phyloP scores from a whole-genome alignment of 305 asterid species.

The Plantago lanceolata region DNA sequence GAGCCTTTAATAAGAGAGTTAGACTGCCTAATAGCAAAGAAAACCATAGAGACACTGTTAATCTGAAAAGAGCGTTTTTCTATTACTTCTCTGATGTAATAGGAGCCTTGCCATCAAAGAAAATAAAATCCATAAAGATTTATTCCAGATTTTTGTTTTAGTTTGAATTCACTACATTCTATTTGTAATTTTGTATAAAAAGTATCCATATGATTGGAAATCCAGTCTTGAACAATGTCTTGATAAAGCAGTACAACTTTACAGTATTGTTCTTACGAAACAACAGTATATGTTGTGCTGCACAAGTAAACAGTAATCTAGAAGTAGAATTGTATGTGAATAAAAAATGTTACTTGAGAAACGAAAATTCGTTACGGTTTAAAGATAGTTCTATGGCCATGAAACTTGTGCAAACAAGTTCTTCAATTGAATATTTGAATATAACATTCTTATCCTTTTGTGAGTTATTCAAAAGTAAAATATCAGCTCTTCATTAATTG shows the following conservation, averaged over 20 bases:
- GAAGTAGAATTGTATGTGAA: too few relatives aligned
- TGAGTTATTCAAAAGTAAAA: neutral
- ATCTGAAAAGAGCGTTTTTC: neutral
- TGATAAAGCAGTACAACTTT: too few relatives aligned
- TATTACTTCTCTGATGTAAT: neutral
- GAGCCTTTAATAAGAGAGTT: conserved; percentile 15
- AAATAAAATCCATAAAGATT: neutral
- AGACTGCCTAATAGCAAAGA: conserved; percentile 12
- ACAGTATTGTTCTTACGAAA: too few relatives aligned
- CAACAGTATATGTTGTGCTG: too few relatives aligned
- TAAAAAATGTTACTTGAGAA: too few relatives aligned
- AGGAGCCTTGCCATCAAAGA: neutral
- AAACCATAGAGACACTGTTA: neutral
- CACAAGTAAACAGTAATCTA: too few relatives aligned
- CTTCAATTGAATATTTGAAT: neutral
- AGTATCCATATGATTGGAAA: neutral
- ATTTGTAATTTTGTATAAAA: too few relatives aligned
- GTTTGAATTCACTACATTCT: too few relatives aligned
- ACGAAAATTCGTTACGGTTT: neutral
- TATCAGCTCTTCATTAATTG: neutral
- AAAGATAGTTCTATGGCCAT: too few relatives aligned
- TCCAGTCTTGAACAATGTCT: neutral
- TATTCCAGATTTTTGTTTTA: too few relatives aligned
- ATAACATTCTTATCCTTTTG: neutral
- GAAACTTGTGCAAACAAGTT: too few relatives aligned